Conservation (phyloP, 257 asterid genomes). For the Rauvolfia tetraphylla region DNA sequence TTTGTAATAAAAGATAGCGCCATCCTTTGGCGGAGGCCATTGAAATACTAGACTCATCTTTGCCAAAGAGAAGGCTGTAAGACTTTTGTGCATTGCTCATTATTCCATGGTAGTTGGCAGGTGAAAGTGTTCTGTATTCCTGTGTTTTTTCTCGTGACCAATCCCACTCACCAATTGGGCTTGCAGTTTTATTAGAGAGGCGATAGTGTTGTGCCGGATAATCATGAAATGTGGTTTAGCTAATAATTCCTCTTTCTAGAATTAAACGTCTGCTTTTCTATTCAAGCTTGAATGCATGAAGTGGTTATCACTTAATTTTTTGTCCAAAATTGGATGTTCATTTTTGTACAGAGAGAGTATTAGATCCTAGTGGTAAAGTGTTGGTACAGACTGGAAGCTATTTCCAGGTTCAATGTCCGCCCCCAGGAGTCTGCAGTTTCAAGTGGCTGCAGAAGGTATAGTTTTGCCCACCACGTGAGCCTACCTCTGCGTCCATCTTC, state of each 20-base stretch:
- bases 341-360: not conserved
- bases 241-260: no score
- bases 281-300: no score
- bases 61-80: slow-evolving; percentile 8
- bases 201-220: not conserved
- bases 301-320: no score
- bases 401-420: not conserved
- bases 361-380: not conserved
- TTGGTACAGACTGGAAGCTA: not conserved
- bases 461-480: no score
- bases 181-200: not conserved
- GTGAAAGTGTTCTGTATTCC: not conserved
- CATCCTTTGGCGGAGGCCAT: slow-evolving; percentile 6
- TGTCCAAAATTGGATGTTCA: no score
- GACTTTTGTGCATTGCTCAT: not conserved
- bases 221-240: not conserved
- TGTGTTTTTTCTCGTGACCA: not conserved
- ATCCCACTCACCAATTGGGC: not conserved
- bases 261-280: no score
- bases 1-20: not conserved
- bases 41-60: not conserved
- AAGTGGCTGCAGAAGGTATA: not conserved
- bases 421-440: not conserved
- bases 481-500: no score
- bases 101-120: not conserved